Base-by-base conservation (phyloP, 2,329 filamentous ascomycete species). In the Karstenula rhodostoma region DNA sequence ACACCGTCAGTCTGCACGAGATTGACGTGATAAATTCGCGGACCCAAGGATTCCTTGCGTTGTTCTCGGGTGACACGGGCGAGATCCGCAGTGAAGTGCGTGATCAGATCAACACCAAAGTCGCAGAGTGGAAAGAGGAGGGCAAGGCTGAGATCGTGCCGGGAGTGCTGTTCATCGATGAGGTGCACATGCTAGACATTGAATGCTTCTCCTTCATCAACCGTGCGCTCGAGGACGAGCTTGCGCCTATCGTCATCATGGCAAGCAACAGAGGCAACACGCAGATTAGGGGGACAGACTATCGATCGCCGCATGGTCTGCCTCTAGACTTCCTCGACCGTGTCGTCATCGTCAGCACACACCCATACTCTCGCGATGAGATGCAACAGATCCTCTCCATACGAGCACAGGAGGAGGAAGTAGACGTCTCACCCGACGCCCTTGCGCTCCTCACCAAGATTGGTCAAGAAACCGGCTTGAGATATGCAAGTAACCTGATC, bases 171-270 rank as follows among this genome's bases (percentile, higher is more conserved):
- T 99, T 99, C 84, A 96, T 99, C 73, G 95, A 99, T 73, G 95
- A 99, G 82, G 94, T 99, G 5, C 95, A 99, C 84, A 98, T 99
- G 94, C 91, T 99, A 59, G 95, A 99, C 78, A 97, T 98, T 66
- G 95, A 99, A 80, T 98, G 94, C 83, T 99, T 97, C 84, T 96
- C 93, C 47, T 99, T 96, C 83, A 90, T 99, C 84, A 99, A 99
- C 83, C 91, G 95, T 55, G 95, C 95, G 0, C 85, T 99, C 47
- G 95, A 99, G 80, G 93, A 94, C 62, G 93, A 98, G 72, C 86
- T 99, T 33, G 93, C 95, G 1, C 95, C 95, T 42, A 94, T 99
- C 66, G 94, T 99, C 78, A 99, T 99, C 80, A 99, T 99, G 95
- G 95, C 95, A 57, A 96, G 92, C 85, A 99, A 99, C 83, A 87